A percentile compares a stretch with the other conserved stretches of the same genome.
These are phyloP conservation scores for Adansonia grandidieri DNA, from an alignment of 441 rosid species.

Conservation along the genomic window DNA sequence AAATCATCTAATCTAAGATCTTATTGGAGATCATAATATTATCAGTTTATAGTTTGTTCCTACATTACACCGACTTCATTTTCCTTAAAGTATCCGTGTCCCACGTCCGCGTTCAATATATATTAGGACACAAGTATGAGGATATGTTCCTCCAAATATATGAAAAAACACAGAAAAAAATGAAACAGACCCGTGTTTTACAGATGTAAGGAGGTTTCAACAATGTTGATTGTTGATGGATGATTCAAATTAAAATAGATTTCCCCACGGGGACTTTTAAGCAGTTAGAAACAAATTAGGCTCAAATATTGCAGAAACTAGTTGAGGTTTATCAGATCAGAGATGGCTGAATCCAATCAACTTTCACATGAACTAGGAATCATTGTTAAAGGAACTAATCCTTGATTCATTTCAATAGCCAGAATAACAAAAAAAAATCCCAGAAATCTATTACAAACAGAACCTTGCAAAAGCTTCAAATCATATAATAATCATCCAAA, in stretches of 20 bases:
- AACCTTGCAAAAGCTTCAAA: background rate
- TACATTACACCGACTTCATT: background rate
- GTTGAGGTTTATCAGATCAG: too few species aligned
- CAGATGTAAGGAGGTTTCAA: background rate
- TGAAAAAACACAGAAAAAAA: too few species aligned
- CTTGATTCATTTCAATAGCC: background rate
- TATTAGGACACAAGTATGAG: too few species aligned
- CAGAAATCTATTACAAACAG: background rate
- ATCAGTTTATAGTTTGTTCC: background rate
- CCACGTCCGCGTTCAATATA: too few species aligned
- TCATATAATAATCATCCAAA: background rate
- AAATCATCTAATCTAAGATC: background rate
- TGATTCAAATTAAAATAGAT: background rate
- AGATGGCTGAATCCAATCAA: background rate
- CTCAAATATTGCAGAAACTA: background rate
- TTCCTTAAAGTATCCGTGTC: too few species aligned
- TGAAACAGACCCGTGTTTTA: too few species aligned
- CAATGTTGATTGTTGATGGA: background rate
- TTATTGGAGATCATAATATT: background rate
- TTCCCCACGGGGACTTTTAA: background rate
- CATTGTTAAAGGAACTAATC: background rate
- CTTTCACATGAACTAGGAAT: background rate
- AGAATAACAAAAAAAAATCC: background rate
- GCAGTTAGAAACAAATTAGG: background rate
- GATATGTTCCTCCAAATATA: too few species aligned